These are phyloP conservation scores for Clavispora carvajalis DNA, from an alignment of 805 yeast species.

Conservation along the genomic window DNA sequence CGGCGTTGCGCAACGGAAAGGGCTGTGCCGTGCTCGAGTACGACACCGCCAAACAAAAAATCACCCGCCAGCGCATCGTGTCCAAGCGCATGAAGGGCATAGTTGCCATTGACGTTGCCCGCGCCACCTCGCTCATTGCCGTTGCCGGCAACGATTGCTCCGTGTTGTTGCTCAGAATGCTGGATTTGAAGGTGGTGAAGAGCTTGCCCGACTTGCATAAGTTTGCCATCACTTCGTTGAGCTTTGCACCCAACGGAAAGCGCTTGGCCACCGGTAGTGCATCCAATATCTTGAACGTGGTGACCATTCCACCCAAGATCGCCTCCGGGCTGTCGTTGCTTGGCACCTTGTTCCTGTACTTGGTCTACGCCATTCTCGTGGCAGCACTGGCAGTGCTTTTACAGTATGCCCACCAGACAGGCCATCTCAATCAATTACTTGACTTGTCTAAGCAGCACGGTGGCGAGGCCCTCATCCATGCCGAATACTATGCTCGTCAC, in stretches of 20 bases:
- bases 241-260: constrained; percentile 64
- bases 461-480: constrained; percentile 6
- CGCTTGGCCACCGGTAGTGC: constrained; percentile 71
- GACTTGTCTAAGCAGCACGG: constrained; percentile 19
- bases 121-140: constrained; percentile 41
- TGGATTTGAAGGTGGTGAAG: constrained; percentile 47
- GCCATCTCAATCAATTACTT: constrained; percentile 25
- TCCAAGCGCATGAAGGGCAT: constrained; percentile 50
- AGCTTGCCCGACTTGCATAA: constrained; percentile 59
- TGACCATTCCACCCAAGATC: constrained; percentile 51
- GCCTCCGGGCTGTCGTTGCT: constrained; percentile 36
- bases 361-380: constrained; percentile 28
- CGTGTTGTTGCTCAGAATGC: constrained; percentile 48
- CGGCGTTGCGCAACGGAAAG: constrained; percentile 24
- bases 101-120: constrained; percentile 45
- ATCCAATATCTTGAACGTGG: constrained; percentile 63
- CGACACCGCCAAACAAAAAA: constrained; percentile 36
- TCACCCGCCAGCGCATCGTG: constrained; percentile 38
- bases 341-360: constrained; percentile 28
- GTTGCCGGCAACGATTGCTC: constrained; percentile 66
- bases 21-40: constrained; percentile 41
- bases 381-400: constrained; percentile 27
- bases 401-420: constrained; percentile 31
- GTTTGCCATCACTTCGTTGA: constrained; percentile 71
- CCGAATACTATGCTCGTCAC: constrained; percentile 11